Conservation (phyloP, 345 rosid species). For the Eucalyptus camaldulensis region DNA sequence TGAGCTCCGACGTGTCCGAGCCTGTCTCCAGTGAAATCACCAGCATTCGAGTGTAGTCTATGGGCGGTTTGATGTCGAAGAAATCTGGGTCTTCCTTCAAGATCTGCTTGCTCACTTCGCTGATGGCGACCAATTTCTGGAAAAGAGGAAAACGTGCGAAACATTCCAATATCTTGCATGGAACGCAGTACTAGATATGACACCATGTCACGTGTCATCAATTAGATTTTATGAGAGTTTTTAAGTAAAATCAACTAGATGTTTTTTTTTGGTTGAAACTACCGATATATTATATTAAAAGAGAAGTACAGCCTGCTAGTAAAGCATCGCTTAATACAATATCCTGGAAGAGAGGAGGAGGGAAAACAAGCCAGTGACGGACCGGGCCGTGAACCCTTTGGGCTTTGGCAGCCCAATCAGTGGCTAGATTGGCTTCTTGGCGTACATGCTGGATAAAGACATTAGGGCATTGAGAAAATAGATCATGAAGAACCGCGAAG, state of each 20-base stretch:
- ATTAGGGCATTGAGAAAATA: too few species aligned
- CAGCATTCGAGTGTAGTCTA: slow-evolving; percentile 33
- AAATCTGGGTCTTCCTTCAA: slow-evolving; percentile 34
- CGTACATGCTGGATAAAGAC: too few species aligned
- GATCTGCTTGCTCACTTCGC: slow-evolving; percentile 47
- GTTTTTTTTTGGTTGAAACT: background rate
- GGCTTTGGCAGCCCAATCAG: too few species aligned
- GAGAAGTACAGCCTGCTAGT: too few species aligned
- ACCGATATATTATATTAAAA: too few species aligned
- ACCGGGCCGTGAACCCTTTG: too few species aligned
- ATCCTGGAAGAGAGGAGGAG: too few species aligned
- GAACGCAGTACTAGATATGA: background rate
- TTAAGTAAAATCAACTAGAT: background rate
- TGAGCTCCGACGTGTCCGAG: slow-evolving; percentile 7
- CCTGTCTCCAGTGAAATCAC: slow-evolving; percentile 69
- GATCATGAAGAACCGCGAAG: too few species aligned
- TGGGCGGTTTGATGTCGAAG: slow-evolving; percentile 9
- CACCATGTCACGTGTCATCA: background rate
- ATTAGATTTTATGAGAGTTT: background rate
- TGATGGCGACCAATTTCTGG: slow-evolving; percentile 58
- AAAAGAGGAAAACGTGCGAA: background rate
- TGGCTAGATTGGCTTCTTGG: too few species aligned
- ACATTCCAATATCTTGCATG: background rate
- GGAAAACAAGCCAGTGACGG: too few species aligned
- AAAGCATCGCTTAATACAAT: too few species aligned